Evolutionary conservation across 441 rosid species (phyloP), one percentile per base, ranked within the genome.

Genomic region (Flueggea neowawraea): DNA sequence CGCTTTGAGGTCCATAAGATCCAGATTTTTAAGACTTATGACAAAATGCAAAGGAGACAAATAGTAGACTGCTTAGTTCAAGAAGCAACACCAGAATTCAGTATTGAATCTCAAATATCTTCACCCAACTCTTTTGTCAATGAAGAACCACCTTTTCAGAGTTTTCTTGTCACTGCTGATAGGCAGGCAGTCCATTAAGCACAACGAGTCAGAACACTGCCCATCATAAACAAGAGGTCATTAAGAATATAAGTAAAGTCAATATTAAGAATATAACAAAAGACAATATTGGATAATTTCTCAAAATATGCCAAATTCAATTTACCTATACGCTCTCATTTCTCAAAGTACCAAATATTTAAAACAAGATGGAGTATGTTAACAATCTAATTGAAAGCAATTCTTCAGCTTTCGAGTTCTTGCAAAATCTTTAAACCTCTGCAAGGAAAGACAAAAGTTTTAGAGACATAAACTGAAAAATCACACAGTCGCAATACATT

Each of bases 1-100:
- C 16, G 96, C 74, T 68, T 82, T 84, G 45, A 86, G 79, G 82
- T 94, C 98, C 98, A 94, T 91, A 39, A 47, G 73, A 77, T 75
- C 86, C 77, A 80, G 85, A 63, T 71, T 68, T 44, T 57, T 58
- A 14, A 17, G 60, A 52, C 54, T 65, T 69, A 47, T 48, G 47
- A 44, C 0, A 33, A 52, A 57, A 31, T 32, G 52, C 62, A 54
- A 59, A n/a, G 43, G 39, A 64, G 43, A 31, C 62, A 54, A 54
- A 70, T 44, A 62, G 45, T 43, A 36, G 36, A 64, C 49, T 59
- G 50, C 61, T 70, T 45, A 16, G 54, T 58, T 41, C 71, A 58
- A 63, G 62, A 63, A 62, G 32, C 52, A 28, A 53, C 54, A 53
- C 39, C 43, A 64, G 32, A 54, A 56, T 22, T 57, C 66, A 52